Evolutionary conservation across 1,139 yeast genomes (phyloP), one percentile per base, ranked within the genome.

Genomic region (Kurtzmaniella quercitrusa): DNA sequence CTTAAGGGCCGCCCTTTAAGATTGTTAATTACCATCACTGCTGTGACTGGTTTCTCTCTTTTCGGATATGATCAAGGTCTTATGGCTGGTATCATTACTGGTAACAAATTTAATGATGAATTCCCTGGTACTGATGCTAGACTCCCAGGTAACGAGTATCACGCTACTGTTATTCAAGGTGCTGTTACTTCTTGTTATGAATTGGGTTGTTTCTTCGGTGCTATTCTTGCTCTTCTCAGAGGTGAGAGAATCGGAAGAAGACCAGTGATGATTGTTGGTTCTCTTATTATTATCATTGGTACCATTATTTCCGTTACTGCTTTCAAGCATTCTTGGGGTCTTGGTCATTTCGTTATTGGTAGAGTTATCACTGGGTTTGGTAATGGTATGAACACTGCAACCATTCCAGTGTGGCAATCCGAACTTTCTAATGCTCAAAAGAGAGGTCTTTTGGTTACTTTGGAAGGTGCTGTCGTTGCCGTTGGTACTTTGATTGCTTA

Each of bases 51-150:
- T 11, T 85, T 85, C 60, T 75, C 85, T 21, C 66, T 79, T 40
- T 85, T 85, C 59, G 93, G 93, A 50, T 83, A 82, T 55, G 90
- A 85, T 61, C 91, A 85, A 62, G 91, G 93, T 58, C 74, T 85
- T 46, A 81, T 82, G 86, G 77, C 85, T 18, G 85, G 87, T 59
- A 65, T 81, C 46, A 80, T 83, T 51, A 79, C 86, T 27, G 85
- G 85, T 46, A 65, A 62, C 0, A 74, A 79, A 52, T 84, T 84
- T 55, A 72, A 73, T 53, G 48, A 62, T 3, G 82, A 75, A 48
- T 82, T 82, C 57, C 85, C 85, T 8, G 73, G 77, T 5, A 75
- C 81, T 21, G 54, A 52, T 41, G 52, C 49, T 29, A 51, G 47
- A 33, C 48, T 58, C 38, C 36, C 36, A 9, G 60, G 58, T 18